Evolutionary conservation across 1,284 basidiomycete species (phyloP).

Genomic region (Bjerkandera adusta): DNA sequence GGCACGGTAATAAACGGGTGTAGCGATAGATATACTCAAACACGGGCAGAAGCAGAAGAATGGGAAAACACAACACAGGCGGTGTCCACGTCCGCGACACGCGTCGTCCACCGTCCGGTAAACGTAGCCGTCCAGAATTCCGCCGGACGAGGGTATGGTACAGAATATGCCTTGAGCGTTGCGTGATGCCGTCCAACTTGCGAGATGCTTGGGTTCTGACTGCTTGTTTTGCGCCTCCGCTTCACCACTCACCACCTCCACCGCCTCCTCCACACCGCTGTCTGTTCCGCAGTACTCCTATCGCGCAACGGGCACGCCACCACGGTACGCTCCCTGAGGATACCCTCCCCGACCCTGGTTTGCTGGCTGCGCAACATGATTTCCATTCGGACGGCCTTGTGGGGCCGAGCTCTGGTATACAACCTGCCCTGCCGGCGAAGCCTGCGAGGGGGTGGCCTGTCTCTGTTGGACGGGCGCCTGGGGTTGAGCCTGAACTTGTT

Average conservation of each 20-base stretch:
- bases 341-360: constrained; percentile 18
- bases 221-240: constrained; percentile 2
- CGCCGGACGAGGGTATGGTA: constrained; percentile 11
- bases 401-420: constrained; percentile 31
- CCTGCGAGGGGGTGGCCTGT: constrained; percentile 17
- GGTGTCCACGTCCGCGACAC: constrained; percentile 6
- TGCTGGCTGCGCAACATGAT: constrained; percentile 22
- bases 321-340: constrained; percentile 26
- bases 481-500: constrained; percentile 13
- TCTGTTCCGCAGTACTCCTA: constrained; percentile 12
- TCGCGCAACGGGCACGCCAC: constrained; percentile 33
- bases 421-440: constrained; percentile 22
- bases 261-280: constrained; percentile 1
- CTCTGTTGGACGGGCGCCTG: constrained; percentile 19
- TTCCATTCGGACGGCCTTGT: constrained; percentile 28
- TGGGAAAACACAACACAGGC: constrained; percentile 6
- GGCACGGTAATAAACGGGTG: constrained; percentile 13
- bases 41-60: constrained; percentile 11
- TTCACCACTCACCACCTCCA: neutral
- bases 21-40: constrained; percentile 19
- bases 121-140: constrained; percentile 4
- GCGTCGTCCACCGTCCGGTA: constrained; percentile 10
- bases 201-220: constrained; percentile 7
- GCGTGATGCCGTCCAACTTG: constrained; percentile 3
- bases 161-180: constrained; percentile 11